phyloP scores from a whole-genome alignment of 306 rosid species.

The Dalbergia oliveri region DNA sequence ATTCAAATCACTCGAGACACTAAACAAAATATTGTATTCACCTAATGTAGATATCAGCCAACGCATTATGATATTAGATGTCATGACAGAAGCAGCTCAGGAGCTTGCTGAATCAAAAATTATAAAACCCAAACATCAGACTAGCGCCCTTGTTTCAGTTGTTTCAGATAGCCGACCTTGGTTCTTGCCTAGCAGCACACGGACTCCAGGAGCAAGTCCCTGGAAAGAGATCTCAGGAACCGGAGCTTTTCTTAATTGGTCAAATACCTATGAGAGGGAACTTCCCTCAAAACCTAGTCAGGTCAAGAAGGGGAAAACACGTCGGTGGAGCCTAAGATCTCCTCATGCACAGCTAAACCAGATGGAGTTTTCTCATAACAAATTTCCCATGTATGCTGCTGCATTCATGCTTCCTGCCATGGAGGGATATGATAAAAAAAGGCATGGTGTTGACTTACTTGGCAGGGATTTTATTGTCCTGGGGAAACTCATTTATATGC shows the following conservation, averaged over 20 bases:
- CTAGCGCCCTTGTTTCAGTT: constrained; percentile 72
- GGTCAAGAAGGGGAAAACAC: constrained; percentile 81
- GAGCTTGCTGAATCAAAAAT: constrained; percentile 80
- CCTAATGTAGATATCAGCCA: constrained; percentile 93
- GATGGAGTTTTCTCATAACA: constrained; percentile 80
- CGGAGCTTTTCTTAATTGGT: constrained; percentile 82
- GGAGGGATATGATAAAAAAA: constrained; percentile 91
- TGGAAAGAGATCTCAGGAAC: constrained; percentile 84
- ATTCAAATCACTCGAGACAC: constrained; percentile 72
- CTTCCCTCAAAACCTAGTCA: constrained; percentile 73
- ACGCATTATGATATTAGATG: constrained; percentile 88
- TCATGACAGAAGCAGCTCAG: constrained; percentile 95
- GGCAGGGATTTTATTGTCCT: constrained; percentile 89
- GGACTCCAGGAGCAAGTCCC: constrained; percentile 80
- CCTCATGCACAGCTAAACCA: constrained; percentile 54
- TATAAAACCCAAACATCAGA: constrained; percentile 64
- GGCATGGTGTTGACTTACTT: constrained; percentile 94
- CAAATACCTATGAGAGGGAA: constrained; percentile 86
- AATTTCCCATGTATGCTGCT: constrained; percentile 93
- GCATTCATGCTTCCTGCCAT: constrained; percentile 98
- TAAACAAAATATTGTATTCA: constrained; percentile 83
- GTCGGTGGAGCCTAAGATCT: constrained; percentile 77
- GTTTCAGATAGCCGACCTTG: constrained; percentile 82
- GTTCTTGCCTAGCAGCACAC: constrained; percentile 86
- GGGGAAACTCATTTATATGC: constrained; percentile 91